These are phyloP conservation scores for Globisporangium cederbergense DNA, from an alignment of 352 stramenopile species.

Conservation along the genomic window DNA sequence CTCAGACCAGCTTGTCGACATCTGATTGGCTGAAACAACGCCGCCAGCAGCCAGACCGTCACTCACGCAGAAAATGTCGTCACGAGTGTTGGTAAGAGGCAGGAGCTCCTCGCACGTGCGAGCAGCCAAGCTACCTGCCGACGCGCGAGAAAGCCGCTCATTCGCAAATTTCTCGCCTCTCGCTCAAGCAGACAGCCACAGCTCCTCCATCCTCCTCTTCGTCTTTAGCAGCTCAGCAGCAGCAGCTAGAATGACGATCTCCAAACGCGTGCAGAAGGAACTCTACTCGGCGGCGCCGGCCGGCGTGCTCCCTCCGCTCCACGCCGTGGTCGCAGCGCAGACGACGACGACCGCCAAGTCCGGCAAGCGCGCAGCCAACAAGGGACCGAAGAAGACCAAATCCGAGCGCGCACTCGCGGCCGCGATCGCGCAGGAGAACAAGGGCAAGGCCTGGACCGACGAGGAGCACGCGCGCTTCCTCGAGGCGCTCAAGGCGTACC, in stretches of 20 bases:
- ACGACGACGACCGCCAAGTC: background rate
- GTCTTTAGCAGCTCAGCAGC: background rate
- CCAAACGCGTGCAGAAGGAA: slow-evolving; percentile 54
- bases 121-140: background rate
- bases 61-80: slow-evolving; percentile 8
- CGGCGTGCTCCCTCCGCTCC: slow-evolving; percentile 22
- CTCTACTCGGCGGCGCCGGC: slow-evolving; percentile 39
- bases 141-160: slow-evolving; percentile 1
- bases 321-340: slow-evolving; percentile 13
- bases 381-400: slow-evolving; percentile 12
- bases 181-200: background rate
- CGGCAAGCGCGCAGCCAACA: background rate
- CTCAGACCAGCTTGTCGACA: slow-evolving; percentile 4
- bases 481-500: slow-evolving; percentile 47
- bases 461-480: slow-evolving; percentile 60
- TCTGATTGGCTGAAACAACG: slow-evolving; percentile 13
- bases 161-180: slow-evolving; percentile 10
- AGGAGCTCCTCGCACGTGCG: background rate
- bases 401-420: slow-evolving; percentile 19
- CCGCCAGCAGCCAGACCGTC: background rate
- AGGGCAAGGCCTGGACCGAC: slow-evolving; percentile 52
- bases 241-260: slow-evolving; percentile 42
- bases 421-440: slow-evolving; percentile 36
- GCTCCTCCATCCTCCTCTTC: background rate
- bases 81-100: slow-evolving; percentile 11